Evolutionary conservation across 2,329 filamentous ascomycete species (phyloP), one percentile per base, ranked within the genome.

Genomic region (Keithomyces neogunnii): DNA sequence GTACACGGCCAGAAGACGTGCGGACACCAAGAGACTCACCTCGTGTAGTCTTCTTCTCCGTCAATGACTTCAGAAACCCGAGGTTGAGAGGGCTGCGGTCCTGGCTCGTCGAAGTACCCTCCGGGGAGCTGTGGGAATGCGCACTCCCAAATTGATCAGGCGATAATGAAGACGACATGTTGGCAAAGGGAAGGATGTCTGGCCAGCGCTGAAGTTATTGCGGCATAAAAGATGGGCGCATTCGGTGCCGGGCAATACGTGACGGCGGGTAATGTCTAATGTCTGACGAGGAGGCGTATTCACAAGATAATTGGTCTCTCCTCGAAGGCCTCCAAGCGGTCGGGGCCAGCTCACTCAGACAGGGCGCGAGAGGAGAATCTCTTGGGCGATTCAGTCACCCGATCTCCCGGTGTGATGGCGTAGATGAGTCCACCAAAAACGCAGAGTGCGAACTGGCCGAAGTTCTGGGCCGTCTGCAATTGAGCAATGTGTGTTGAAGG

Each of bases 41-140:
- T 77, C 86, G 78, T n/a, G 86, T 89, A 10, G 79, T 80, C 64
- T 84, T 89, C 72, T 89, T 93, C 51, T 89, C 86, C 48, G 73
- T 77, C 55, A 85, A 73, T 58, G 71, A 81, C 67, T 84, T 89
- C 67, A 87, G 78, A 54, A 88, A 84, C 19, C 73, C 73, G 50
- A 84, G 68, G 55, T 79, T 82, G 55, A 82, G 62, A 1, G 72
- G 66, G 43, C 68, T 60, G 51, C 65, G 69, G 45, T 73, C 73
- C 45, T 66, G 63, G 30, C 56, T 62, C 13, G 65, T 60, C 31
- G 62, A 56, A 7, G 60, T 55, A 40, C 54, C 53, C 26, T 62
- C 64, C 32, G 56, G 56, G 3, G 59, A 60, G 49, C 56, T 55
- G 35, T 60, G 59, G 19, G 59, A 62, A 45, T 60, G 64, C 45